Evolutionary conservation across 805 yeast genomes (phyloP), one percentile per base, ranked within the genome.

Genomic region (Blastobotrys parvus): DNA sequence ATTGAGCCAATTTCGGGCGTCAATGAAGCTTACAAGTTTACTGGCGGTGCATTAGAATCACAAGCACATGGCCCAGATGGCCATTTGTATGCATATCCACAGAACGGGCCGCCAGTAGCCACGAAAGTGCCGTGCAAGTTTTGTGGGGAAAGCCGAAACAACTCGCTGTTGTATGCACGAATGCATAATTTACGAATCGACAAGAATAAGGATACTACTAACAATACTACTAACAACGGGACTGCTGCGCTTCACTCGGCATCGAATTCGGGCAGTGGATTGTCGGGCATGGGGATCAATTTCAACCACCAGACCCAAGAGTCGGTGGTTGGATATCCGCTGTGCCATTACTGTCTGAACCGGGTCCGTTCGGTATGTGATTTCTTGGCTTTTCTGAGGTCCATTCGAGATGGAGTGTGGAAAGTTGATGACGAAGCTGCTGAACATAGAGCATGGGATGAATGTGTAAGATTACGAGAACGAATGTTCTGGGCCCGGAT

Each of bases 1-100:
- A 79, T 90, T 32, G 95, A 88, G 61, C 98, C 98, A 0, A 74
- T 89, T 6, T 77, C 86, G 41, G 89, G 90, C 0, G 72, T 82
- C 33, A 88, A 89, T 55, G 94, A 84, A 60, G 74, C 77, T 1
- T 82, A 81, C 64, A 38, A 38, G 47, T 25, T 40, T 45, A 39
- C 35, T 21, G 21, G 23, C 19, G 43, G 23, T 13, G 18, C 15
- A 11, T 20, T 19, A n/a, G 13, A n/a, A 22, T 27, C 25, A 13
- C 23, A 7, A 36, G 38, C 23, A 39, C 35, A 20, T 33, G 37
- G 36, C 31, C 18, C 31, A 21, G 20, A 25, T 3, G 10, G 36
- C 3, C 35, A 39, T 31, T 21, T 71, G 38, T 72, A 67, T 48
- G 61, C 69, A 16, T 71, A 64, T 45, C 75, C 77, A 5, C 49